These are phyloP conservation scores for Blastocystis sp. DNA, from an alignment of 352 stramenopile genomes.

Conservation along the genomic window DNA sequence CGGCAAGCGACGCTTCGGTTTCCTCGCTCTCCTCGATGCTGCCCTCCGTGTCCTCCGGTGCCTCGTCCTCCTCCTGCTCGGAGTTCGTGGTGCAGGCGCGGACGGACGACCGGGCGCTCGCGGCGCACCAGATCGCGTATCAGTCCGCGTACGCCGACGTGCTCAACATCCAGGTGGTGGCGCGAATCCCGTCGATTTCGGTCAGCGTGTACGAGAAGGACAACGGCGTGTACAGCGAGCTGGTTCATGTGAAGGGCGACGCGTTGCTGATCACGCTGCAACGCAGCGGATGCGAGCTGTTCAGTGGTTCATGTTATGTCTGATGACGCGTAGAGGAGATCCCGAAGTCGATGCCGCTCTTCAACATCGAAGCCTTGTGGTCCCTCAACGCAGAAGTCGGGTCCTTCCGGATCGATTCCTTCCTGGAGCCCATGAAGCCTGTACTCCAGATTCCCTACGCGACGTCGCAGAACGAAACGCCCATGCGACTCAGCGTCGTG, in stretches of 20 bases:
- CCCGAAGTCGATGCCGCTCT: conserved; percentile 23
- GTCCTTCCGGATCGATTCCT: conserved; percentile 7
- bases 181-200: conserved; percentile 18
- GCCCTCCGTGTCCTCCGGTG: background rate
- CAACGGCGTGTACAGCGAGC: conserved; percentile 16
- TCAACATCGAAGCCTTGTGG: background rate
- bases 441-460: conserved; percentile 51
- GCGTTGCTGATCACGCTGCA: background rate
- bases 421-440: conserved; percentile 25
- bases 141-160: conserved; percentile 1
- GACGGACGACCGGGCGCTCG: too few species aligned
- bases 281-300: conserved; percentile 33
- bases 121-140: background rate
- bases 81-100: conserved; percentile 1
- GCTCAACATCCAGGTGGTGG: conserved; percentile 36
- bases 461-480: background rate
- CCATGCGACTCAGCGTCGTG: conserved; percentile 10
- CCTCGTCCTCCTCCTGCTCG: background rate
- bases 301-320: background rate
- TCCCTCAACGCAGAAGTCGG: conserved; percentile 13
- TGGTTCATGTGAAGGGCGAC: background rate
- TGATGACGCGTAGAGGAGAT: conserved; percentile 45
- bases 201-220: conserved; percentile 58
- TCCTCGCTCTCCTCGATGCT: background rate
- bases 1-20: conserved; percentile 2